phyloP scores from a whole-genome alignment of 2,329 filamentous ascomycete species.

The Furcasterigmium furcatum region DNA sequence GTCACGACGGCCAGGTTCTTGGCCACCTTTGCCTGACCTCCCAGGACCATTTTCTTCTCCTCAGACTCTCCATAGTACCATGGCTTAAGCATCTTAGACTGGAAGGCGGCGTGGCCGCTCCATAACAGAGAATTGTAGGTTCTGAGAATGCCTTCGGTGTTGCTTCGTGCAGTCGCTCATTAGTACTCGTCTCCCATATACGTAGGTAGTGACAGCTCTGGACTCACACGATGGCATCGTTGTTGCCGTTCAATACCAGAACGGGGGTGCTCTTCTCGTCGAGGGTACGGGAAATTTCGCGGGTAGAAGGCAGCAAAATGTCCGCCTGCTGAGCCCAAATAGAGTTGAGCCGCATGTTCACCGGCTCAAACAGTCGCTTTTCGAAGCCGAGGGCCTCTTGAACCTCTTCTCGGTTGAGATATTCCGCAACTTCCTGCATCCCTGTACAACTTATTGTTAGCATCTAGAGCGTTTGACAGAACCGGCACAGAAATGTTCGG shows the following conservation, averaged over 20 bases:
- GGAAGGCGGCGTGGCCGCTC: neutral
- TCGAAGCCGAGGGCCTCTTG: neutral
- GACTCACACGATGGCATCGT: slow-evolving; percentile 1
- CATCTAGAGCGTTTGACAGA: too few species aligned
- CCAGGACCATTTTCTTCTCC: neutral
- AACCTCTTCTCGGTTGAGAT: neutral
- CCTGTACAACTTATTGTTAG: too few species aligned
- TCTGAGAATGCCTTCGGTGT: slow-evolving; percentile 1
- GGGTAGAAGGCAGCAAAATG: neutral
- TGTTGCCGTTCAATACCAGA: slow-evolving; percentile 6
- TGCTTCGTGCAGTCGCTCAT: too few species aligned
- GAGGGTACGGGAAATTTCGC: slow-evolving; percentile 1
- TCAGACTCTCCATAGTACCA: neutral
- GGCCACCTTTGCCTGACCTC: slow-evolving; percentile 1
- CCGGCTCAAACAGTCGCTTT: neutral
- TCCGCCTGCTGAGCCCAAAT: neutral
- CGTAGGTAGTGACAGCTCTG: too few species aligned
- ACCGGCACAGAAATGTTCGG: too few species aligned
- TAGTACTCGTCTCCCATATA: too few species aligned
- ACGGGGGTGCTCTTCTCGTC: slow-evolving; percentile 1
- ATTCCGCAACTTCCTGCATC: neutral
- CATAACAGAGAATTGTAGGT: slow-evolving; percentile 1
- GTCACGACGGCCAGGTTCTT: slow-evolving; percentile 4
- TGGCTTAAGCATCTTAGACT: neutral
- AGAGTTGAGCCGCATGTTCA: neutral